Evolutionary conservation across 1,139 yeast species (phyloP).

Genomic region (Blastobotrys serpentis): DNA sequence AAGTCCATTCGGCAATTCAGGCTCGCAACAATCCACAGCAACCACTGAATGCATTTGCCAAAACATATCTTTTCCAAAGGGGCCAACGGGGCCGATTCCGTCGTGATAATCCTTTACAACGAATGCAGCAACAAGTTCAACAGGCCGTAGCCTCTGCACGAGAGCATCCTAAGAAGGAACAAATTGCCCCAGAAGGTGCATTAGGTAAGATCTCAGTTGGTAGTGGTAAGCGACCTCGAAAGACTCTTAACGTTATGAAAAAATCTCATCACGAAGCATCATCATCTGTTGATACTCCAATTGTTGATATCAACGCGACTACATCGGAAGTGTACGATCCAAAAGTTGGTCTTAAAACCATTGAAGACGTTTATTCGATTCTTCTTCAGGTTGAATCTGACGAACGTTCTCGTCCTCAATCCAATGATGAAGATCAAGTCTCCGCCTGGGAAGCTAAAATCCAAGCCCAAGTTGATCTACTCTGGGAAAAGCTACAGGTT

Average conservation of each 20-base stretch:
- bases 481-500: conserved; percentile 81
- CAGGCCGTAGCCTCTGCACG: conserved; percentile 94
- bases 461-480: conserved; percentile 36
- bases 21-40: conserved; percentile 50
- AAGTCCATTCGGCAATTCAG: conserved; percentile 86
- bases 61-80: conserved; percentile 90
- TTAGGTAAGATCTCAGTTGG: conserved; percentile 84
- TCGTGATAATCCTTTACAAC: conserved; percentile 79
- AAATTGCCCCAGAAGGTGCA: conserved; percentile 80
- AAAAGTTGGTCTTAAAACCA: conserved; percentile 34
- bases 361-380: conserved; percentile 77
- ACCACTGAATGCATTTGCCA: conserved; percentile 69
- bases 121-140: conserved; percentile 98
- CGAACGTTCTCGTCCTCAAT: conserved; percentile 55
- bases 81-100: conserved; percentile 87
- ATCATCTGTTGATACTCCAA: conserved; percentile 41
- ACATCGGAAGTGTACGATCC: conserved; percentile 13
- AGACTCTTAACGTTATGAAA: conserved; percentile 63
- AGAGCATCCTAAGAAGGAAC: conserved; percentile 76
- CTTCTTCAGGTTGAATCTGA: conserved; percentile 80
- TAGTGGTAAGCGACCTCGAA: conserved; percentile 85
- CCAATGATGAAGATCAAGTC: conserved; percentile 39
- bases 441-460: conserved; percentile 36
- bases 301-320: background rate
- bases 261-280: conserved; percentile 61